Evolutionary conservation across 73 alveolate genomes (phyloP), one percentile per base, ranked within the genome.

Genomic region (Halteria grandinella): DNA sequence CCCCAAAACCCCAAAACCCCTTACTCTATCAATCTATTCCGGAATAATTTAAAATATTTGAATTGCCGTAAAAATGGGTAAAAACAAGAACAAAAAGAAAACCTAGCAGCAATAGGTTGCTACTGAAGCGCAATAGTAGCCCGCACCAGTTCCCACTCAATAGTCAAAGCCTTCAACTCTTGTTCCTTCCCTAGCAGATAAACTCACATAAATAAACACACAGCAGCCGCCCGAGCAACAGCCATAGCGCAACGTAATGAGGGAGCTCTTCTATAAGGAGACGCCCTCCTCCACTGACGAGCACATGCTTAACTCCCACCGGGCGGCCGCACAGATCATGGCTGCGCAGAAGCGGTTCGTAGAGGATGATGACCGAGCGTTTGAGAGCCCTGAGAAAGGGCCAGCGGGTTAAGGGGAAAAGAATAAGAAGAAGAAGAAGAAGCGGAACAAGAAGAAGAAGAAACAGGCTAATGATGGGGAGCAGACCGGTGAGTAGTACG

Each of bases 1-100:
- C 50, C 59, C 59, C 59, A 53, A 53, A 53, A 53, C 69, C 69
- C 69, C 69, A 53, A 53, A 53, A 53, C 69, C 69, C 69, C 69
- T 4, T 7, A 21, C 5, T 4, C 20, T 23, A 11, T 12, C 36
- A 25, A 11, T 11, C 23, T 53, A 8, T 53, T 23, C 29, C n/a
- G n/a, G n/a, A 18, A 18, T 25, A 17, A 17, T 17, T 53, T 40
- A 53, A 53, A 53, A 11, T 17, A 53, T n/a, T n/a, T 53, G 29
- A 53, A 53, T 11, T 7, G 6, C 29, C 6, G 43, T 7, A 53
- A 15, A 11, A 48, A 53, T 53, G 69, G 69, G 48, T 40, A 53
- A 45, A 25, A 25, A 12, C 11, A 45, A 53, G 6, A 6, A 45
- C 15, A 53, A 20, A 23, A 53, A 53, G 23, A 23, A 25, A 12